phyloP scores from a whole-genome alignment of 1,284 basidiomycete genomes.

The Irpex sp. region DNA sequence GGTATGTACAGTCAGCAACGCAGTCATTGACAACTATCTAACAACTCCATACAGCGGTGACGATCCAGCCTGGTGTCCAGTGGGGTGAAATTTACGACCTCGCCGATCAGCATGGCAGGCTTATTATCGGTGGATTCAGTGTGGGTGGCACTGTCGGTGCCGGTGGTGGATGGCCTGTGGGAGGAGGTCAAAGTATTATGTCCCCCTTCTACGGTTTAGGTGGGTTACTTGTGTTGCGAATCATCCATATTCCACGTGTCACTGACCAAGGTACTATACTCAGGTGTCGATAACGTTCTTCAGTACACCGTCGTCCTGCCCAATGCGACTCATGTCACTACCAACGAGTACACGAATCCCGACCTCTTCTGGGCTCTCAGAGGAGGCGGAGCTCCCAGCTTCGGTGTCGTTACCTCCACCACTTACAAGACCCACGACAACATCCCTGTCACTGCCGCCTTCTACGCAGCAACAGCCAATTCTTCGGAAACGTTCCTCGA shows the following conservation, averaged over 20 bases:
- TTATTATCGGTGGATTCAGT: not conserved
- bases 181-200: slow-evolving; percentile 47
- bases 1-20: not conserved
- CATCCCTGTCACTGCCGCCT: slow-evolving; percentile 24
- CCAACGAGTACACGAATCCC: slow-evolving; percentile 32
- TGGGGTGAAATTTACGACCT: not conserved
- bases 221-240: slow-evolving; percentile 13
- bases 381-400: slow-evolving; percentile 46
- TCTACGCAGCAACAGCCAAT: slow-evolving; percentile 21
- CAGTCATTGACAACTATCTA: not conserved
- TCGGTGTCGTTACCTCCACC: slow-evolving; percentile 24
- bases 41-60: not conserved
- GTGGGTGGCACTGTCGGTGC: not conserved
- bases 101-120: not conserved
- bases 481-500: slow-evolving; percentile 1
- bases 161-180: slow-evolving; percentile 15
- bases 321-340: slow-evolving; percentile 30
- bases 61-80: not conserved
- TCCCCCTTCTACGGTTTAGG: slow-evolving; percentile 27
- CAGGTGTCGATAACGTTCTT: slow-evolving; percentile 39
- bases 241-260: not conserved
- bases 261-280: not conserved
- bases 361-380: slow-evolving; percentile 50
- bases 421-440: slow-evolving; percentile 35
- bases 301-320: slow-evolving; percentile 37